phyloP scores from a whole-genome alignment of 1,284 basidiomycete species.

The Mycena citricolor region DNA sequence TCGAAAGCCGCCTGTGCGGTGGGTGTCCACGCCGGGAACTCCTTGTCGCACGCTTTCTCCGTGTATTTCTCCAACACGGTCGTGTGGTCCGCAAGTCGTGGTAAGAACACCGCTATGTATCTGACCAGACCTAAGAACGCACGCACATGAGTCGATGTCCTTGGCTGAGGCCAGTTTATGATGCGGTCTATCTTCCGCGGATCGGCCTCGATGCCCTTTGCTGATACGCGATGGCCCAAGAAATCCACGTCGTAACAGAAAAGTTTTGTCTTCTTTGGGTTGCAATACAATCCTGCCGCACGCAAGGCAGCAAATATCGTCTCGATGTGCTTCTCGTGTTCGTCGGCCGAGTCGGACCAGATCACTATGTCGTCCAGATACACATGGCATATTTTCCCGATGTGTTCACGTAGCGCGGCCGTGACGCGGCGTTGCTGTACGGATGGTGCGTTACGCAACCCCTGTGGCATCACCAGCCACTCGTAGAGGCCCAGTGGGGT shows the following conservation, averaged over 20 bases:
- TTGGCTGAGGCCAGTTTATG: constrained; percentile 34
- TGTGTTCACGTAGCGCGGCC: constrained; percentile 40
- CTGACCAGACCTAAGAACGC: constrained; percentile 37
- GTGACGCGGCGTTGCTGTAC: constrained; percentile 37
- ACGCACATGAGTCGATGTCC: constrained; percentile 28
- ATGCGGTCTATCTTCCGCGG: constrained; percentile 34
- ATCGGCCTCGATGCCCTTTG: constrained; percentile 35
- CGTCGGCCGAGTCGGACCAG: constrained; percentile 31
- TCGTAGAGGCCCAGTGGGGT: constrained; percentile 41
- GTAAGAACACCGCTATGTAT: constrained; percentile 38
- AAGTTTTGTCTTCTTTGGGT: constrained; percentile 28
- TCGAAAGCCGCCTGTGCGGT: constrained; percentile 37
- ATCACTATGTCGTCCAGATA: constrained; percentile 44
- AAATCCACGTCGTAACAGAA: constrained; percentile 20
- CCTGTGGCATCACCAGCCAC: constrained; percentile 44
- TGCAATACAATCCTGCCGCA: constrained; percentile 26
- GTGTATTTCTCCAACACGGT: constrained; percentile 34
- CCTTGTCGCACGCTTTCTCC: constrained; percentile 23
- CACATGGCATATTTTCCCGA: constrained; percentile 39
- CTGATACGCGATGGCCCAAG: constrained; percentile 23
- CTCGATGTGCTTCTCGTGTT: constrained; percentile 21
- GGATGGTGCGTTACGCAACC: constrained; percentile 36
- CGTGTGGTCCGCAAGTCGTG: constrained; percentile 32
- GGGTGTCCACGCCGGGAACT: constrained; percentile 32
- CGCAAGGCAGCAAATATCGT: constrained; percentile 29